phyloP scores from a whole-genome alignment of 257 asterid genomes.

The Salvia miltiorrhiza region DNA sequence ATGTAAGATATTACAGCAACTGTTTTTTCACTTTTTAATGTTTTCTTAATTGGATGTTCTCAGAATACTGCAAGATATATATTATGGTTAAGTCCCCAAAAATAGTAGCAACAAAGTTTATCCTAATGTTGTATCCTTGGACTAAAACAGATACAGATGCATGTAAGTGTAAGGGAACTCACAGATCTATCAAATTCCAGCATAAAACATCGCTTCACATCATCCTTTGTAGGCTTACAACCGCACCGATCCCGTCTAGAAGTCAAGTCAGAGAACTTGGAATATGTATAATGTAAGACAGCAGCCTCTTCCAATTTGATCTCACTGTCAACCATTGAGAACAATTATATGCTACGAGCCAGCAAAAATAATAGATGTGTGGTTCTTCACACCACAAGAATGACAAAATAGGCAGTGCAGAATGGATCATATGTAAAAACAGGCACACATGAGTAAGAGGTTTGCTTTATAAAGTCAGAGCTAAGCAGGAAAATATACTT shows the following conservation, averaged over 20 bases:
- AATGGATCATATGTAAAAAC: neutral
- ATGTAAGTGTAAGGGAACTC: conserved; percentile 27
- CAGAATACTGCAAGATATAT: too few species aligned
- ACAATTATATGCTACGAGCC: conserved; percentile 12
- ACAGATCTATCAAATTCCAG: conserved; percentile 78
- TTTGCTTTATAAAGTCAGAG: neutral
- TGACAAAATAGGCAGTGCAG: conserved; percentile 1
- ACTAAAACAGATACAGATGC: neutral
- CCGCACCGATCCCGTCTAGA: conserved; percentile 82
- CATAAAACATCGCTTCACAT: conserved; percentile 73
- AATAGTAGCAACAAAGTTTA: neutral
- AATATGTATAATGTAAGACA: conserved; percentile 73
- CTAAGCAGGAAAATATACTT: conserved; percentile 38
- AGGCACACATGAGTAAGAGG: neutral
- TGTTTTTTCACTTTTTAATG: neutral
- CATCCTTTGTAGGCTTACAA: conserved; percentile 84
- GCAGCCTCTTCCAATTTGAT: conserved; percentile 71
- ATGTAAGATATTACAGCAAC: neutral
- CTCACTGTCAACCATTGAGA: conserved; percentile 48
- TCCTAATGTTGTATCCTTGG: neutral
- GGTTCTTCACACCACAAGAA: conserved; percentile 6
- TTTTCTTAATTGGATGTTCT: too few species aligned
- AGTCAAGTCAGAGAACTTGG: conserved; percentile 78
- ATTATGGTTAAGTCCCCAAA: neutral
- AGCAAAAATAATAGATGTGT: conserved; percentile 2